Evolutionary conservation across 306 rosid genomes (phyloP).

Genomic region (Erythrophleum fordii): DNA sequence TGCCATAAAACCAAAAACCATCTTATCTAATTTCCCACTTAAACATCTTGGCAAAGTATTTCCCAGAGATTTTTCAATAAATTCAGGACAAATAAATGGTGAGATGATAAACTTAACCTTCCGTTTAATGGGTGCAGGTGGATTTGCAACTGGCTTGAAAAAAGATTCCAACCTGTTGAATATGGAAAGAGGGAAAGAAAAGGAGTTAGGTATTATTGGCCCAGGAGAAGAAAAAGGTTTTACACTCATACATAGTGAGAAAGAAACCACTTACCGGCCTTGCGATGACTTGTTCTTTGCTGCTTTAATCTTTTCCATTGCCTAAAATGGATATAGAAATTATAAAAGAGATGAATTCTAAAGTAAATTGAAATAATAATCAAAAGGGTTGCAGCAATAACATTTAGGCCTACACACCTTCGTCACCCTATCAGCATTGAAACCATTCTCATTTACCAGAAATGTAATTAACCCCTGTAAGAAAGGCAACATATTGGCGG

Average conservation of each 20-base stretch:
- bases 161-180: conserved; percentile 80
- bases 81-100: conserved; percentile 18
- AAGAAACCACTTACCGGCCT: conserved; percentile 73
- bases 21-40: not conserved
- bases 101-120: conserved; percentile 60
- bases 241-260: conserved; percentile 13
- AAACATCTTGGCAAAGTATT: conserved; percentile 19
- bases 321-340: conserved; percentile 56
- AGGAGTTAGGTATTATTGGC: conserved; percentile 27
- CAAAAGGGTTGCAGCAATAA: conserved; percentile 9
- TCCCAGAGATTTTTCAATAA: conserved; percentile 11
- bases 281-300: conserved; percentile 94
- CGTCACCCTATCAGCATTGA: conserved; percentile 85
- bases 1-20: not conserved
- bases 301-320: conserved; percentile 93
- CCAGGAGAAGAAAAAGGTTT: conserved; percentile 16
- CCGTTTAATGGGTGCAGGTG: conserved; percentile 76
- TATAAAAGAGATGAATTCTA: conserved; percentile 27
- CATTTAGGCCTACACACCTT: conserved; percentile 59
- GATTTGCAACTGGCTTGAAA: conserved; percentile 73
- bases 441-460: conserved; percentile 94
- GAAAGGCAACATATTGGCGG: conserved; percentile 37
- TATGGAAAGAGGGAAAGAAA: conserved; percentile 34
- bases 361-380: conserved; percentile 35
- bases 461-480: conserved; percentile 77